Base-by-base conservation (phyloP, 495 filamentous ascomycete species). In the Pseudevernia furfuracea region DNA sequence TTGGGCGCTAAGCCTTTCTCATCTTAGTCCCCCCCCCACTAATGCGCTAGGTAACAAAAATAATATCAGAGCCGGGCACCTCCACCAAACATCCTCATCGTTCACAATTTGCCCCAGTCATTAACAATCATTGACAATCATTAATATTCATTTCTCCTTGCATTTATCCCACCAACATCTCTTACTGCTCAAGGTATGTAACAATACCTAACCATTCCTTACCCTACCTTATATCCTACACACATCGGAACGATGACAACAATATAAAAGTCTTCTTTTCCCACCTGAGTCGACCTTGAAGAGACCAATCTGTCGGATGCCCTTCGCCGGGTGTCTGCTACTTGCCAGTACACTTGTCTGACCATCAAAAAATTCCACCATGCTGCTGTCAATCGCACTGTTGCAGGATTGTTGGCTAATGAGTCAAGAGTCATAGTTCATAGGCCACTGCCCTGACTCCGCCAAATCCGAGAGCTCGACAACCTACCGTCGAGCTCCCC, bases 301-400 rank as follows among this genome's bases (percentile, higher is more conserved):
- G 90, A 90, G 79, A 80, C 68, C 78, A 78, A 76, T 80, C 81
- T 82, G 74, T 84, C 84, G 86, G 88, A 84, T 80, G 76, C 78
- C 80, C 80, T 80, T 84, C 83, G 78, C 82, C 79, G 82, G 81
- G 81, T 78, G 82, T 85, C 88, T 93, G 91, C 84, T 95, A 94
- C 91, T 96, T 91, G 91, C 91, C 91, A 96, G 91, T 95, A 94
- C 82, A 84, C 74, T 88, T 90, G 89, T 94, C 91, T 96, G 91
- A 93, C 75, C 70, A 52, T 30, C 32, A 41, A 34, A 61, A 38
- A n/a, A 19, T 39, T 30, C 10, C 17, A 34, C 3, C 21, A 38
- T 43, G 14, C 9, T 61, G 14, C 46, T 14, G 6, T 46, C 37
- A 38, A 15, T 7, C 46, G 19, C 15, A 21, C 36, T 32, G 6